phyloP scores from a whole-genome alignment of 1,284 basidiomycete species.

The Trichosporon faecale region DNA sequence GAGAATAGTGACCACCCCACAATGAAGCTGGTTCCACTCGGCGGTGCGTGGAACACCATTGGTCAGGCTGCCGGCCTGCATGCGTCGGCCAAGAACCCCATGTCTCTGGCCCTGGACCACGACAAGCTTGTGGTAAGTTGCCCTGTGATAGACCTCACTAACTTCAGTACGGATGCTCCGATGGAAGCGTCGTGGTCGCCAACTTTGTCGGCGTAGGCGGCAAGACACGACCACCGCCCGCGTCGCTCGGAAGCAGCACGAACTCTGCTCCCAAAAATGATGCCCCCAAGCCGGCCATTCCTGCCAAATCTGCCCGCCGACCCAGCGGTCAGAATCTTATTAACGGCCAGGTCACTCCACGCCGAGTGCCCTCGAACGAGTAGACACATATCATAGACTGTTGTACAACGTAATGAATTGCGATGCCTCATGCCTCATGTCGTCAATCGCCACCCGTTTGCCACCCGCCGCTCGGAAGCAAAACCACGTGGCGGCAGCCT shows the following conservation, averaged over 20 bases:
- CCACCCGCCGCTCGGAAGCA: background rate
- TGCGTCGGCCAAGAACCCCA: conserved; percentile 39
- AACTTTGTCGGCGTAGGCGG: conserved; percentile 26
- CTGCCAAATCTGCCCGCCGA: background rate
- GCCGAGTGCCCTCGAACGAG: background rate
- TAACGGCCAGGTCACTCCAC: background rate
- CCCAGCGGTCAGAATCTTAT: background rate
- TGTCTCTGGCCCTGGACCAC: conserved; percentile 41
- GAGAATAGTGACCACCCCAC: conserved; percentile 8
- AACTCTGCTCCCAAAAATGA: background rate
- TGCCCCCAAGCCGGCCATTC: background rate
- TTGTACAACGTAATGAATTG: conserved; percentile 3
- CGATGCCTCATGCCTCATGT: background rate
- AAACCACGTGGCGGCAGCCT: background rate
- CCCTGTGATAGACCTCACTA: background rate
- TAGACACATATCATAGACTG: background rate
- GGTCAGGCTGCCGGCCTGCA: conserved; percentile 29
- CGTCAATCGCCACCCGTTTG: background rate
- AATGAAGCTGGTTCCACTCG: conserved; percentile 31
- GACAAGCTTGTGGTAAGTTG: conserved; percentile 42
- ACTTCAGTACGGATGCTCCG: conserved; percentile 42
- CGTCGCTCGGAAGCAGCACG: background rate
- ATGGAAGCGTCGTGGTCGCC: conserved; percentile 40
- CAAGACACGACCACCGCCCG: background rate
- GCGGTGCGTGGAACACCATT: conserved; percentile 33